Base-by-base conservation (phyloP, 2,329 filamentous ascomycete genomes). In the Diplodia corticola region DNA sequence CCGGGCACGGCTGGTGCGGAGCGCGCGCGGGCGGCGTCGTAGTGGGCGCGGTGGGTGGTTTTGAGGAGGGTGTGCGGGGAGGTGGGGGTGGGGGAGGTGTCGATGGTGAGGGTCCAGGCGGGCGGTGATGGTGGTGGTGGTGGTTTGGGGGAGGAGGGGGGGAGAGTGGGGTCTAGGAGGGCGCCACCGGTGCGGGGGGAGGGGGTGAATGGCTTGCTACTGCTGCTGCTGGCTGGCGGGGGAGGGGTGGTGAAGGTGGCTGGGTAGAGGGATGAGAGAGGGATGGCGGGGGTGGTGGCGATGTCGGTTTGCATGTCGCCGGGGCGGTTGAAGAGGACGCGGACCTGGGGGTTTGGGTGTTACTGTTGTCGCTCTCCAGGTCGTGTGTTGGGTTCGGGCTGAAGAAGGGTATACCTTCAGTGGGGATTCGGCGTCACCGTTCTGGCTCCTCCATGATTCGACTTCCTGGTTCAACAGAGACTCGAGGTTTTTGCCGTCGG, bases 1-100 rank as follows among this genome's bases (percentile, higher is more conserved):
- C 9, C 76, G 78, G 50, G 69, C 79, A 75, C 66, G 73, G 68
- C 69, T 69, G 81, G 71, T 55, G 94, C 86, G 0, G 84, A 86
- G 15, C 91, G 84, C 28, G 79, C 73, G 9, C 93, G 86, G 1
- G 92, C 91, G 2, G 80, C 80, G 53, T 91, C 86, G 76, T 98
- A 98, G 74, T 88, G 82, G 10, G 82, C 80, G 15, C 94, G 87
- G 55, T 84, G 81, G 0, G 91, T 95, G 0, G 94, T 98, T 78
- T 99, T 98, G 80, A 91, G 91, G 67, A 89, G 88, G 0, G 93
- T 97, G 73, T 89, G 91, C n/a, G 87, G 84, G 0, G 83, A 83
- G 0, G 83, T 80, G 0, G 75, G 72, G 0, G 84, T 90, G 3
- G 80, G 72, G 30, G 78, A 67, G 0, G 79, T 78, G 74, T 90